Evolutionary conservation across 805 yeast genomes (phyloP).

Genomic region (Hanseniaspora opuntiae): DNA sequence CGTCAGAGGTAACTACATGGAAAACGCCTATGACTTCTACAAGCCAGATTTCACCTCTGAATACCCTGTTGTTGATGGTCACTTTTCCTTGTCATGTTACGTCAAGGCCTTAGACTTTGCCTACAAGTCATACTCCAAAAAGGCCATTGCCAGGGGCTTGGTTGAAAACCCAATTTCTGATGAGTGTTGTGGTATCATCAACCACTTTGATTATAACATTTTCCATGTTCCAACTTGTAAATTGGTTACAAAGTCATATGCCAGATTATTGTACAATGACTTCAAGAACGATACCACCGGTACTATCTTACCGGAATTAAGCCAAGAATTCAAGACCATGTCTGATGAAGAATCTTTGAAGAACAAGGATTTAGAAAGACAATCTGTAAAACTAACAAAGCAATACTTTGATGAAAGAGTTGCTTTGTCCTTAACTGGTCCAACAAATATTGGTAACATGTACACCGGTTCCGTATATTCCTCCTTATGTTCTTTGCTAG

Average conservation of each 20-base stretch:
- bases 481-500: conserved; percentile 67
- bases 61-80: conserved; percentile 96
- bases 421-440: conserved; percentile 65
- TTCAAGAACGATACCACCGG: conserved; percentile 52
- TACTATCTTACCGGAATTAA: conserved; percentile 45
- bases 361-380: conserved; percentile 73
- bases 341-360: conserved; percentile 51
- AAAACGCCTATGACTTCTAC: conserved; percentile 94
- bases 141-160: conserved; percentile 44
- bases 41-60: conserved; percentile 94
- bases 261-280: conserved; percentile 82
- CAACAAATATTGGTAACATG: conserved; percentile 97
- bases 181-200: conserved; percentile 51
- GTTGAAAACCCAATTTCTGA: conserved; percentile 33
- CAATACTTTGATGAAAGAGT: conserved; percentile 54
- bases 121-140: conserved; percentile 68
- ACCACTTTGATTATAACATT: conserved; percentile 77
- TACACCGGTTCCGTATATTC: conserved; percentile 91
- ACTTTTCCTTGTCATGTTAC: conserved; percentile 85
- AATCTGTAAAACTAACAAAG: conserved; percentile 67
- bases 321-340: conserved; percentile 25
- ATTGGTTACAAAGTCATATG: conserved; percentile 82
- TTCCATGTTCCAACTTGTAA: conserved; percentile 99
- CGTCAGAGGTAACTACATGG: conserved; percentile 84
- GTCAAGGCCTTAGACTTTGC: conserved; percentile 83